phyloP scores from a whole-genome alignment of 2,329 filamentous ascomycete species.

The Pseudogymnoascus pannorum region DNA sequence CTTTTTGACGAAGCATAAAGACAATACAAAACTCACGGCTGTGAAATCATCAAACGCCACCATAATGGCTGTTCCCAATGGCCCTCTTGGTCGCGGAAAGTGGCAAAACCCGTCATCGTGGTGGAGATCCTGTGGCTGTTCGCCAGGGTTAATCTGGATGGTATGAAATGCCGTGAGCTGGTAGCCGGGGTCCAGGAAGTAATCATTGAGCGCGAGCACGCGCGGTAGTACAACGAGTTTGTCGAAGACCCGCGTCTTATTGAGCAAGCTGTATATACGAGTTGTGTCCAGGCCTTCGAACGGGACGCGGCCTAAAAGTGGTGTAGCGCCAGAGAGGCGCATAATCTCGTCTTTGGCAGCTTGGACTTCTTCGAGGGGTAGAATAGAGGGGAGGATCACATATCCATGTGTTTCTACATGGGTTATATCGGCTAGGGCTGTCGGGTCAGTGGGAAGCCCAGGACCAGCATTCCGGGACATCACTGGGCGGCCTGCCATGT shows the following conservation, averaged over 20 bases:
- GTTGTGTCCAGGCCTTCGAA: slow-evolving; percentile 34
- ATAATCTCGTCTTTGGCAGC: slow-evolving; percentile 30
- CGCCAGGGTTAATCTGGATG: slow-evolving; percentile 33
- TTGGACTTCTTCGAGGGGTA: slow-evolving; percentile 27
- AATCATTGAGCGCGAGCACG: slow-evolving; percentile 34
- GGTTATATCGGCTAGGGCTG: neutral
- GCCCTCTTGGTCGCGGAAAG: slow-evolving; percentile 25
- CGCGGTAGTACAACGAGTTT: slow-evolving; percentile 33
- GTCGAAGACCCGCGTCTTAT: slow-evolving; percentile 34
- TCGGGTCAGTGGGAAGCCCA: neutral
- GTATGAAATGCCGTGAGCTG: slow-evolving; percentile 32
- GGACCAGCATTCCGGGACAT: neutral
- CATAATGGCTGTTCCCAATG: slow-evolving; percentile 28
- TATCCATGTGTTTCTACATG: slow-evolving; percentile 28
- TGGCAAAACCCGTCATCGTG: slow-evolving; percentile 29
- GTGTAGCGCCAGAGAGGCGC: slow-evolving; percentile 29
- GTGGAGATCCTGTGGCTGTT: slow-evolving; percentile 30
- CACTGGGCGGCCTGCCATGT: neutral
- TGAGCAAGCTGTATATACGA: slow-evolving; percentile 34
- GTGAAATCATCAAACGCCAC: slow-evolving; percentile 27
- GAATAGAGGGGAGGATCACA: slow-evolving; percentile 31
- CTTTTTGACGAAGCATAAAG: neutral
- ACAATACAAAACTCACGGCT: slow-evolving; percentile 7
- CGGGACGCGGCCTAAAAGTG: slow-evolving; percentile 29
- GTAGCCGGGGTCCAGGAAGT: slow-evolving; percentile 33